Base-by-base conservation (phyloP, 148 eudicot species). In the Bassia scoparia region DNA sequence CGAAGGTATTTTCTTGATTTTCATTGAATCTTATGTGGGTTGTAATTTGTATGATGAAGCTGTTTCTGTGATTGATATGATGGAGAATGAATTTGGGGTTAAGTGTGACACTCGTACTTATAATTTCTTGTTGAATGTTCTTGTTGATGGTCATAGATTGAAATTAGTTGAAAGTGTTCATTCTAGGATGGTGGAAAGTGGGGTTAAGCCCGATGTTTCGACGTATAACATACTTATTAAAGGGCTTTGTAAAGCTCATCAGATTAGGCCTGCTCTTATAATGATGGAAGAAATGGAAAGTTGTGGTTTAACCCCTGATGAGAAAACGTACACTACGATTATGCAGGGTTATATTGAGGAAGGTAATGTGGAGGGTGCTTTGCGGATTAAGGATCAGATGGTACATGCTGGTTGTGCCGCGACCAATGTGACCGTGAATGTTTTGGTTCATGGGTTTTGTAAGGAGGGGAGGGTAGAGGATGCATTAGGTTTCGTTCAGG, bases 211-310 rank as follows among this genome's bases (percentile, higher is more conserved):
- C 2, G 99, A 89, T 83, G 92, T 91, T 82, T 89, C 97, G 0
- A 95, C 97, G 0, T 95, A 86, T 76, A 95, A 91, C 74, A 87
- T 95, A 54, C 83, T 95, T 88, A 87, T 91, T 3, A 95, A 89
- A 79, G 99, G 91, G 12, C 78, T 95, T 70, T 95, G 99, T 78
- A 95, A 87, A 77, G 90, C 93, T 8, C 99, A 88, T 87, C 99
- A 91, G 26, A 86, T 89, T 81, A 89, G 96, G 84, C 93, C 91
- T 76, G 97, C 99, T 4, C 89, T 95, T 84, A 80, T 91, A 85
- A 84, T 95, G 94, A 84, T 95, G 90, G 97, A 95, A 66, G 99
- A 95, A 71, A 91, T 95, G 99, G 85, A 78, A n/a, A 84, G 70
- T 21, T 71, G 83, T 34, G 99, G 99, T 31, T 80, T 95, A 78